Evolutionary conservation across 2,329 filamentous ascomycete genomes (phyloP).

Genomic region (Dactylellina sp.): DNA sequence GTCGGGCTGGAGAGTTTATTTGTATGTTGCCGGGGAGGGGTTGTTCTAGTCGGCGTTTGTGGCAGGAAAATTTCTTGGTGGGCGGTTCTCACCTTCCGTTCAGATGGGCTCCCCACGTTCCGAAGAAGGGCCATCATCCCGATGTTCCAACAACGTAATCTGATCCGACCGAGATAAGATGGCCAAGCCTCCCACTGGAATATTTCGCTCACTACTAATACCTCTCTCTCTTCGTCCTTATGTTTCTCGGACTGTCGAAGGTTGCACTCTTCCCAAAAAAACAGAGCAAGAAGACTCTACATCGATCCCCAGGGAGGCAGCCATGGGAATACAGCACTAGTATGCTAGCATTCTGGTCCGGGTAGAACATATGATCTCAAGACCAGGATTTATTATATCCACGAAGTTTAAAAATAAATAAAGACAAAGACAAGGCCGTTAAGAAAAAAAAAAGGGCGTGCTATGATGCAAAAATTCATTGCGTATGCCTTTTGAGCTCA

Average conservation of each 20-base stretch:
- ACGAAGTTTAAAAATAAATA: conserved; percentile 6
- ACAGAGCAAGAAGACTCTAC: too few species aligned
- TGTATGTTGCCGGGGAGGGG: conserved; percentile 7
- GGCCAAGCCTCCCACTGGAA: conserved; percentile 37
- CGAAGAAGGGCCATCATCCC: conserved; percentile 14
- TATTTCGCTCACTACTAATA: conserved; percentile 15
- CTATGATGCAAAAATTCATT: conserved; percentile 46
- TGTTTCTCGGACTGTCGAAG: too few species aligned
- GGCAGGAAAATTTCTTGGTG: conserved; percentile 38
- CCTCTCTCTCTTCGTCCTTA: too few species aligned
- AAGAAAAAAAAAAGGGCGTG: conserved; percentile 14
- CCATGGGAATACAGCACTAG: too few species aligned
- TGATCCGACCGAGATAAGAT: conserved; percentile 56
- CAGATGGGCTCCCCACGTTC: conserved; percentile 35
- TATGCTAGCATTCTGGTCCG: neutral
- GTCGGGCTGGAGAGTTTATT: neutral
- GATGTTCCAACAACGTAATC: conserved; percentile 45
- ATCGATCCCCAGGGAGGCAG: too few species aligned
- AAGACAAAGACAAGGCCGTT: neutral
- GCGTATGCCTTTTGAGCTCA: conserved; percentile 22
- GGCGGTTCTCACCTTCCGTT: conserved; percentile 41
- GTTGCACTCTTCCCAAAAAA: too few species aligned
- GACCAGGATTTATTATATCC: conserved; percentile 25
- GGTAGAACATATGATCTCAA: neutral
- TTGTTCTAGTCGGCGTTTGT: conserved; percentile 36